Evolutionary conservation across 1,284 basidiomycete species (phyloP), one percentile per base, ranked within the genome.

Genomic region (Microbotryum scabiosae): DNA sequence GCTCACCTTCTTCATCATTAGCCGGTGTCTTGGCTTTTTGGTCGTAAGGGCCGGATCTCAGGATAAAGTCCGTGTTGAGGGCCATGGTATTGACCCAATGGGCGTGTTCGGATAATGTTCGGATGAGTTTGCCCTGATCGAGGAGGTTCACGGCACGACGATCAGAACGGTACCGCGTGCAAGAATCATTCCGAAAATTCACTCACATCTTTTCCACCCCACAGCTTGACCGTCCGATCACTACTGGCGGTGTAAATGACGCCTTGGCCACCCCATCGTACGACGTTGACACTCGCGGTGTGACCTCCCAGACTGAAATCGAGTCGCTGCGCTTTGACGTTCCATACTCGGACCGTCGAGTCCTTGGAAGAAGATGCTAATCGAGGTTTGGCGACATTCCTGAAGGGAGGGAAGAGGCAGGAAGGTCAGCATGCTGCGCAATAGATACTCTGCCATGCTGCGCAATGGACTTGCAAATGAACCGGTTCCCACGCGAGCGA

Each of bases 31-130:
- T 90, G 57, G 81, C 82, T 0, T 82, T 87, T 68, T 96, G 88
- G 73, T 97, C 93, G 70, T 88, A 98, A 0, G 94, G 91, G 0
- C 96, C 94, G 0, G 94, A 97, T 4, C 93, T 85, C 10, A 97
- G 81, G 18, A 94, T 84, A 73, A 93, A 97, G 74, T 98, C 94
- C 18, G 93, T 96, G 72, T 91, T 94, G 59, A 98, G 81, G 2
- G 94, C 86, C 52, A 98, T 83, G 0, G 93, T 97, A 51, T 93
- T 98, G 23, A 98, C 94, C 94, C 93, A 97, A 73, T 98, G 96
- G 0, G 93, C 93, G 71, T 98, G 96, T 67, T 97, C 92, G 75
- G 87, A 90, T 30, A 98, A 79, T 1, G 85, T 86, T 44, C 82
- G 75, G 44, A 81, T 79, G 43, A 82, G 73, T 70, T 80, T 81